Evolutionary conservation across 2,329 filamentous ascomycete species (phyloP).

Genomic region (Talaromyces sp.): DNA sequence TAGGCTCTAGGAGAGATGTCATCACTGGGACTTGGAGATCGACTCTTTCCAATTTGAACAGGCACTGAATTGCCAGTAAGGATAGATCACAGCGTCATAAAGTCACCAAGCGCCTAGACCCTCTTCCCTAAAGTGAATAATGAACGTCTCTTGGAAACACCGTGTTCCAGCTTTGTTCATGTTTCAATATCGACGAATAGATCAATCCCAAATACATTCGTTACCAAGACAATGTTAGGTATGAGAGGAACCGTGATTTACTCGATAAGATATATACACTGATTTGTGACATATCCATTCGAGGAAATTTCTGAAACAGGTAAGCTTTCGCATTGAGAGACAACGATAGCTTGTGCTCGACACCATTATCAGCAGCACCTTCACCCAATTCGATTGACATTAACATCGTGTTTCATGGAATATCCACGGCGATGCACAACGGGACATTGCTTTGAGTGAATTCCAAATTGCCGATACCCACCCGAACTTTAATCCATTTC

Average conservation of each 20-base stretch:
- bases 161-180: not conserved
- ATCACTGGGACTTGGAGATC: not conserved
- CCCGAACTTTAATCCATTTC: not conserved
- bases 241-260: not conserved
- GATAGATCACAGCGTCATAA: not conserved
- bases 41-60: no score
- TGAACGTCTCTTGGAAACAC: not conserved
- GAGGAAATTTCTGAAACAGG: not conserved
- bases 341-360: not conserved
- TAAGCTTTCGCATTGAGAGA: not conserved
- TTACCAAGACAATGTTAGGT: not conserved
- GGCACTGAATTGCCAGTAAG: not conserved
- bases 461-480: not conserved
- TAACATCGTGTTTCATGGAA: not conserved
- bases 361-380: not conserved
- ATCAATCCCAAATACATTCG: not conserved
- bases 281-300: not conserved
- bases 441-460: not conserved
- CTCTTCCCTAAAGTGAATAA: not conserved
- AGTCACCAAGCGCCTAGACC: no score
- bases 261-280: not conserved
- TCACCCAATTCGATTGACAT: not conserved
- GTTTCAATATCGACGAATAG: not conserved
- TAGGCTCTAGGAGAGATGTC: not conserved
- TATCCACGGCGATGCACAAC: not conserved